phyloP scores from a whole-genome alignment of 371 early-diverging fungal species.

The Thermomucor indicae-seudaticae region DNA sequence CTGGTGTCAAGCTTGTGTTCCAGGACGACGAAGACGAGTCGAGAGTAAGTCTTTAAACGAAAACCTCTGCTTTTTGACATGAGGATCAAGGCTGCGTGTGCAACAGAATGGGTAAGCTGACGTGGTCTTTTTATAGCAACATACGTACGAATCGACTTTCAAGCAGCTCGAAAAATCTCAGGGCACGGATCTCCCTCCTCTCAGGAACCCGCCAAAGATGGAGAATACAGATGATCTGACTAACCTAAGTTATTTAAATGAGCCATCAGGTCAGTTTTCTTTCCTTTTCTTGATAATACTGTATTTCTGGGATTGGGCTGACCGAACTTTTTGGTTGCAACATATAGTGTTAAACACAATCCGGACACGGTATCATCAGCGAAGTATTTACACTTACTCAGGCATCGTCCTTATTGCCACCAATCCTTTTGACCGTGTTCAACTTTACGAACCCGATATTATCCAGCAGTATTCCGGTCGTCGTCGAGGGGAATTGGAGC shows the following conservation, averaged over 20 bases:
- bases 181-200: slow-evolving; percentile 73
- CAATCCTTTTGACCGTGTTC: slow-evolving; percentile 94
- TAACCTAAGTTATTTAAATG: slow-evolving; percentile 86
- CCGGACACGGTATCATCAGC: slow-evolving; percentile 79
- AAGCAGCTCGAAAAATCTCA: slow-evolving; percentile 62
- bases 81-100: too few relatives aligned
- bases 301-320: not conserved
- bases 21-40: slow-evolving; percentile 62
- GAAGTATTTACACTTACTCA: slow-evolving; percentile 98
- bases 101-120: not conserved
- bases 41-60: slow-evolving; percentile 38
- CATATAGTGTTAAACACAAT: slow-evolving; percentile 83
- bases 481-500: slow-evolving; percentile 92
- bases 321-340: not conserved
- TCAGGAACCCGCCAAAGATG: slow-evolving; percentile 85
- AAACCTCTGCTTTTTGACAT: too few relatives aligned
- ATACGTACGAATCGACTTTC: slow-evolving; percentile 68
- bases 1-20: slow-evolving; percentile 58
- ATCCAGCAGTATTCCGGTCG: slow-evolving; percentile 93
- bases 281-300: too few relatives aligned
- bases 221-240: slow-evolving; percentile 93
- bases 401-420: slow-evolving; percentile 98
- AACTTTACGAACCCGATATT: slow-evolving; percentile 84
- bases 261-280: slow-evolving; percentile 69
- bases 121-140: slow-evolving; percentile 43